These are phyloP conservation scores for Lepidium africanum DNA, from an alignment of 345 rosid genomes.

Conservation along the genomic window DNA sequence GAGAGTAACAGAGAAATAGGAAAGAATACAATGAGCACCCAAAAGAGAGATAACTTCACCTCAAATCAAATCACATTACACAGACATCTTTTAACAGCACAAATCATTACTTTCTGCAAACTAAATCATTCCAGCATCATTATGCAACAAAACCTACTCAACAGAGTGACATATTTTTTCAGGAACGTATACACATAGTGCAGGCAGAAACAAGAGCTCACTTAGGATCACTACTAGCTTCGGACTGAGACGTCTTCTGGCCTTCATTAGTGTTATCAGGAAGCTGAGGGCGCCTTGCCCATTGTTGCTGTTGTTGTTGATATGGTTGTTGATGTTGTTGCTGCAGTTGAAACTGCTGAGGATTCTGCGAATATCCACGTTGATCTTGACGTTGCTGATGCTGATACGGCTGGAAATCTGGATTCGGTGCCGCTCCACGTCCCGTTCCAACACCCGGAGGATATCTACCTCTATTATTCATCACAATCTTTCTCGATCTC, in stretches of 20 bases:
- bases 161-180: neutral
- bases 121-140: neutral
- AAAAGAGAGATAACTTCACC: no score
- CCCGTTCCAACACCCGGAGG: slow-evolving; percentile 63
- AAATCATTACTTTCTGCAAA: neutral
- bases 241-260: slow-evolving; percentile 77
- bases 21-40: neutral
- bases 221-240: slow-evolving; percentile 79
- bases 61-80: no score
- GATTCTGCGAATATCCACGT: slow-evolving; percentile 38
- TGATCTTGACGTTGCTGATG: slow-evolving; percentile 44
- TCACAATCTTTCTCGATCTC: slow-evolving; percentile 33
- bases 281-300: slow-evolving; percentile 59
- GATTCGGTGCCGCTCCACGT: slow-evolving; percentile 60
- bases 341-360: slow-evolving; percentile 34
- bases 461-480: slow-evolving; percentile 77
- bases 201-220: slow-evolving; percentile 1
- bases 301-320: slow-evolving; percentile 46
- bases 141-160: neutral
- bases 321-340: no score
- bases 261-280: slow-evolving; percentile 51
- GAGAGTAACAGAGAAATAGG: slow-evolving; percentile 1
- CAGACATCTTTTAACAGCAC: neutral
- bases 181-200: neutral
- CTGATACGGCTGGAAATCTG: slow-evolving; percentile 32